Evolutionary conservation across 75 land plant species (phyloP).

Genomic region (Isoetes taiwanensis): DNA sequence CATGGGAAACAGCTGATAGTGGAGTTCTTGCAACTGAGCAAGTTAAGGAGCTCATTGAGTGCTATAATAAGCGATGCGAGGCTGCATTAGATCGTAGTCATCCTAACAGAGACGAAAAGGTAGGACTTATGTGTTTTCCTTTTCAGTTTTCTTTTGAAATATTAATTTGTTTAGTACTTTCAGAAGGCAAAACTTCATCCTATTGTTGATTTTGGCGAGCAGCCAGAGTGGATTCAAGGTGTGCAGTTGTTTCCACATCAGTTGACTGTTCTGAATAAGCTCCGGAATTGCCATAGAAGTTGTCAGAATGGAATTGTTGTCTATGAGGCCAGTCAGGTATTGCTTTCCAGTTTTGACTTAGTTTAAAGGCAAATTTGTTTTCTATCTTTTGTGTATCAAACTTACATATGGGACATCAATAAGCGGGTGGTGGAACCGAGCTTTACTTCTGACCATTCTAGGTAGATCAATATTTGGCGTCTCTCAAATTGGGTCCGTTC

Average conservation of each 20-base stretch:
- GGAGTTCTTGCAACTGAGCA: constrained; percentile 23
- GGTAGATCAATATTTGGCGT: too few relatives aligned
- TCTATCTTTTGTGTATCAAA: too few relatives aligned
- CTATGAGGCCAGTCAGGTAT: constrained; percentile 55
- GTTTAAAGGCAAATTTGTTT: too few relatives aligned
- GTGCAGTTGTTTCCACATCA: constrained; percentile 10
- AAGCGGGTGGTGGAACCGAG: too few relatives aligned
- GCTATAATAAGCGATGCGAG: constrained; percentile 35
- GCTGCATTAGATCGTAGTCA: constrained; percentile 21
- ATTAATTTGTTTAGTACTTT: too few relatives aligned
- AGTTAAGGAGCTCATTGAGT: constrained; percentile 26
- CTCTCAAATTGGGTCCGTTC: too few relatives aligned
- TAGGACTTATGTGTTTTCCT: constrained; percentile 10
- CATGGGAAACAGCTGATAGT: constrained; percentile 60
- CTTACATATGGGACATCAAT: too few relatives aligned
- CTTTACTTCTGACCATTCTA: too few relatives aligned
- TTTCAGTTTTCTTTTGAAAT: too few relatives aligned
- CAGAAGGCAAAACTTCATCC: too few relatives aligned
- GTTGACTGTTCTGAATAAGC: constrained; percentile 27
- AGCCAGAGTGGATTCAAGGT: constrained; percentile 14
- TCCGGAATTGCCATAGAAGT: constrained; percentile 37
- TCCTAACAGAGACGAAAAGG: constrained; percentile 19
- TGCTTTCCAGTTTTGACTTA: too few relatives aligned
- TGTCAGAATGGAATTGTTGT: constrained; percentile 40
- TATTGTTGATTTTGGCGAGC: not conserved